Evolutionary conservation across 768 basidiomycete genomes (phyloP).

Genomic region (Mycena filopes): DNA sequence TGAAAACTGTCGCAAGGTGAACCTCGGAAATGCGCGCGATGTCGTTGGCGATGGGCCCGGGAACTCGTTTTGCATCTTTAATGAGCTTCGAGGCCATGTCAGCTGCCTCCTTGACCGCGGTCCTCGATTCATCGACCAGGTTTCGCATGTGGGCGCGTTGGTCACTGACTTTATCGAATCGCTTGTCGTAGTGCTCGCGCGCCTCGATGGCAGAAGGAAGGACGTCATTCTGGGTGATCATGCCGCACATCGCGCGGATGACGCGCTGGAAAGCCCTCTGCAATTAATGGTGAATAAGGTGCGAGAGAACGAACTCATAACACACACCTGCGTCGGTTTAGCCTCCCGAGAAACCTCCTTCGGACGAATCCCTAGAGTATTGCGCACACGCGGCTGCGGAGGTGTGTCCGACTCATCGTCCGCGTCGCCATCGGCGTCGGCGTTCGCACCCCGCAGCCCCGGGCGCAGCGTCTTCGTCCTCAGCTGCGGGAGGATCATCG

Average conservation of each 20-base stretch:
- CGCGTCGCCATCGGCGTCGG: neutral
- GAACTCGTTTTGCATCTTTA: neutral
- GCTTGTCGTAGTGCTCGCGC: constrained; percentile 14
- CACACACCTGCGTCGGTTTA: constrained; percentile 6
- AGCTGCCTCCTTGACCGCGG: neutral
- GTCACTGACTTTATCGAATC: constrained; percentile 6
- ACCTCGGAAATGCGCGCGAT: constrained; percentile 10
- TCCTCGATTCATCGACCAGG: constrained; percentile 3
- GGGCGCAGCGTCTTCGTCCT: too few relatives aligned
- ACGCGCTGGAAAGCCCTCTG: constrained; percentile 12
- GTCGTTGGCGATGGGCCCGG: constrained; percentile 22
- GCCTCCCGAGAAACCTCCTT: neutral
- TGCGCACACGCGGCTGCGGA: neutral
- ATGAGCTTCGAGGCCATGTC: constrained; percentile 4
- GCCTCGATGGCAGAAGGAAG: constrained; percentile 8
- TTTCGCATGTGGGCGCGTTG: neutral
- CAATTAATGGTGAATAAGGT: neutral
- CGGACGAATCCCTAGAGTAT: constrained; percentile 1
- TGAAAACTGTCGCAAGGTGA: constrained; percentile 18
- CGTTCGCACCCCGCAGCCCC: neutral
- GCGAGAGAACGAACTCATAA: neutral
- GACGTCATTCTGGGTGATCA: constrained; percentile 1
- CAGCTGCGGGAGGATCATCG: too few relatives aligned
- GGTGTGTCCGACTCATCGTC: neutral
- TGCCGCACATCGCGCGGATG: constrained; percentile 3